phyloP scores from a whole-genome alignment of 2,329 filamentous ascomycete species.

The Hypoxylon sp. region DNA sequence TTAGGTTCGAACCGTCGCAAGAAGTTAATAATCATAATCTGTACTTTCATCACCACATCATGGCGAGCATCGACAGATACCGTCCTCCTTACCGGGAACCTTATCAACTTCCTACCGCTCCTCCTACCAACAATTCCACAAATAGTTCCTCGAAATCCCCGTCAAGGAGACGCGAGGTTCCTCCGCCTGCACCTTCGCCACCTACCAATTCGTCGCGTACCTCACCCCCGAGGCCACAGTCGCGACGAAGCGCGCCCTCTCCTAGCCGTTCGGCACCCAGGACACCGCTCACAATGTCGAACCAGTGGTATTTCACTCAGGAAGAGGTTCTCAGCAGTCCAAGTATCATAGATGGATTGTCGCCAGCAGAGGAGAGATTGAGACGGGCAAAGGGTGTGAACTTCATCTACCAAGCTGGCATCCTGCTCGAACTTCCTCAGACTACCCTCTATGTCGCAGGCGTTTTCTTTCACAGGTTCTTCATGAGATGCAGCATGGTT shows the following conservation, averaged over 20 bases:
- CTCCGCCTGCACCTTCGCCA: slow-evolving; percentile 74
- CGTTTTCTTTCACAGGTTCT: slow-evolving; percentile 96
- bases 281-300: slow-evolving; percentile 57
- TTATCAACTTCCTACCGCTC: slow-evolving; percentile 68
- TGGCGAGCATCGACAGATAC: slow-evolving; percentile 74
- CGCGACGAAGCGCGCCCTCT: slow-evolving; percentile 61
- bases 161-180: slow-evolving; percentile 67
- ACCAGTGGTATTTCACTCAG: slow-evolving; percentile 91
- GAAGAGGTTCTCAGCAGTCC: slow-evolving; percentile 87
- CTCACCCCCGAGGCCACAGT: slow-evolving; percentile 64
- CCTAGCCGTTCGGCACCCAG: slow-evolving; percentile 60
- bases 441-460: slow-evolving; percentile 92
- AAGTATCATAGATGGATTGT: slow-evolving; percentile 85
- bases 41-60: slow-evolving; percentile 51
- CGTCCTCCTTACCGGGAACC: slow-evolving; percentile 68
- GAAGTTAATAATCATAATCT: slow-evolving; percentile 25
- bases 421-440: slow-evolving; percentile 92
- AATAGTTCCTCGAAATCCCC: slow-evolving; percentile 67
- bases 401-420: slow-evolving; percentile 95
- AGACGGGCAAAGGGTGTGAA: slow-evolving; percentile 92
- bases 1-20: slow-evolving; percentile 25
- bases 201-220: slow-evolving; percentile 69
- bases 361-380: slow-evolving; percentile 81
- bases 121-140: slow-evolving; percentile 56
- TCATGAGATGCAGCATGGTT: slow-evolving; percentile 89